Base-by-base conservation (phyloP, 306 rosid genomes). In the Rubus parviflorus region DNA sequence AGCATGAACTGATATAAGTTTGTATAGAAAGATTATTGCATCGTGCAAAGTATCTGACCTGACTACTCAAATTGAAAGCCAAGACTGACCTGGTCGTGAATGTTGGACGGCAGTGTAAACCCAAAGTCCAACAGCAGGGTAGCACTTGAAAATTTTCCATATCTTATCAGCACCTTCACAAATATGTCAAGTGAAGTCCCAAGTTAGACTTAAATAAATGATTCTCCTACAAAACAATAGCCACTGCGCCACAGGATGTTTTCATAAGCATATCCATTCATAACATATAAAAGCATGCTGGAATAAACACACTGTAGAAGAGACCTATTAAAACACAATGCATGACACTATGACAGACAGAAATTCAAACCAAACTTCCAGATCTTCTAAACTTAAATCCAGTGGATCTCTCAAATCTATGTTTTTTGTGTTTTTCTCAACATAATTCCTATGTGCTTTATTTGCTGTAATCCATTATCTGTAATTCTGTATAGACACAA, bases 101-200 rank as follows among this genome's bases (percentile, higher is more conserved):
- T 81, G 89, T 91, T 93, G 86, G 77, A 52, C 5, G 95, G 89
- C 74, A 93, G 82, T 43, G 97, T 80, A 86, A 93, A 93, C 79
- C 98, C 97, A 79, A 91, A 91, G 83, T 93, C 97, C 88, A 91
- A 80, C 82, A 89, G 73, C 81, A 93, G 80, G 75, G 92, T 89
- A 75, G 92, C 90, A 81, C 91, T 91, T 75, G 95, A 78, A 87
- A 91, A 91, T 56, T 91, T 89, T 73, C 98, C 98, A 62, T 91
- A 89, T 70, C 92, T 89, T 85, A 91, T 91, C 54, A 87, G 79
- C n/a, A 93, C 95, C 98, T 93, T 57, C 41, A 80, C 53, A 75
- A 79, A 67, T 75, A 40, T 72, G 67, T 25, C 53, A 70, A 30
- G 43, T 37, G 6, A 75, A 68, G 43, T 60, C 17, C 35, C 47